Base-by-base conservation (phyloP, 2,329 filamentous ascomycete species). In the Verticillium zaregamsianum region DNA sequence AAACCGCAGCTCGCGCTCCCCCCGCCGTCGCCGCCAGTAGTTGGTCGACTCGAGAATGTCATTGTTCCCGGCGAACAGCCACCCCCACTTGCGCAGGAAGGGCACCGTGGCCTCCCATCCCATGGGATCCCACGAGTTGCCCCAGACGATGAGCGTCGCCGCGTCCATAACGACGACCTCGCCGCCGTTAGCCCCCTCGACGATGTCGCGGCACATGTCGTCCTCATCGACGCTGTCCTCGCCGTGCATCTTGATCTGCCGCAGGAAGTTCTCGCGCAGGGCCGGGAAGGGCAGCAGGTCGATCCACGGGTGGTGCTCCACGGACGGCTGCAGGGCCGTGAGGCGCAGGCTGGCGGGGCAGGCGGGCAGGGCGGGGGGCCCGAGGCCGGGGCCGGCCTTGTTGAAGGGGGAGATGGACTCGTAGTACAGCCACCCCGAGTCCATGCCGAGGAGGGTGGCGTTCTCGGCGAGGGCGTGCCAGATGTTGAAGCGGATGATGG, bases 61-160 rank as follows among this genome's bases (percentile, higher is more conserved):
- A 0, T 64, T 62, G 58, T 76, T 80, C 0, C 73, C 77, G 1
- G 66, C 64, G 0, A 80, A 56, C 5, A 79, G 59, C 70, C 72
- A 73, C 0, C 65, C 71, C 78, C 80, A 84, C 64, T 81, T 83
- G 37, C 68, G 69, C 1, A 79, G 63, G 64, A 85, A 83, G 0
- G 63, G 61, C 9, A 73, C 71, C 1, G 74, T 81, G 2, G 79
- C 71, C 63, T 84, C 82, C 82, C 82, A 85, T 15, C 74, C 77
- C 0, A 63, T 63, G 1, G 72, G 60, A 52, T 82, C 74, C 70
- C 75, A 78, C 0, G 81, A 72, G 4, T 80, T 76, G 0, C 80
- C 78, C 82, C 81, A 84, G 1, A 83, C 77, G 14, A 83, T 70
- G 1, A 84, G 52, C 1, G 71, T 73, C 20, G 73, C 68, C 1